These are phyloP conservation scores for Guillardia theta DNA, from an alignment of 78 protist species.

Conservation along the genomic window DNA sequence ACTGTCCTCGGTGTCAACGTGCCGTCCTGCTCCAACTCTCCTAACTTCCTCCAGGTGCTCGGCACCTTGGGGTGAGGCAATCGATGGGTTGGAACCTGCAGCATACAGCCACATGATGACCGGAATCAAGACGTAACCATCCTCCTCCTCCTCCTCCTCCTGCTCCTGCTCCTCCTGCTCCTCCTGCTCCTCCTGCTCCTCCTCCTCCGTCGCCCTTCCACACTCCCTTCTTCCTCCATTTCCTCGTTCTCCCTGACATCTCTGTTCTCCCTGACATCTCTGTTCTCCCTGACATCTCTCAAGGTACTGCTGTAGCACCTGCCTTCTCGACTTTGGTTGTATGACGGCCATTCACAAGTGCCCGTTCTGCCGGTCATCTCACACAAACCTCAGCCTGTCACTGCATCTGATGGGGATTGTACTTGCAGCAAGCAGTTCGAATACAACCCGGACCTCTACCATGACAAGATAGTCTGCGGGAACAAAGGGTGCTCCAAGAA, in stretches of 20 bases:
- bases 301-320: conserved; percentile 5
- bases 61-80: not conserved
- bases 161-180: not conserved
- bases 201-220: not conserved
- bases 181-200: not conserved
- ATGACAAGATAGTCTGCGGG: not conserved
- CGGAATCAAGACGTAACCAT: not conserved
- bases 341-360: not conserved
- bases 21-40: not conserved
- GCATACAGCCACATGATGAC: not conserved
- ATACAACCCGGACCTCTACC: not conserved
- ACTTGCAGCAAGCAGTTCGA: not conserved
- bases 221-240: not conserved
- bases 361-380: not conserved
- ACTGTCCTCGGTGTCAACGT: not conserved
- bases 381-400: not conserved
- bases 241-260: not conserved
- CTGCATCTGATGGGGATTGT: not conserved
- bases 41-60: not conserved
- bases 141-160: not conserved
- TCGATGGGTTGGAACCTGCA: not conserved
- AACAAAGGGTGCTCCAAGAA: not conserved
- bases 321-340: not conserved
- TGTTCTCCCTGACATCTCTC: not conserved
- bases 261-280: too few species aligned